Conservation (phyloP, 768 basidiomycete species). For the Panus rudis region DNA sequence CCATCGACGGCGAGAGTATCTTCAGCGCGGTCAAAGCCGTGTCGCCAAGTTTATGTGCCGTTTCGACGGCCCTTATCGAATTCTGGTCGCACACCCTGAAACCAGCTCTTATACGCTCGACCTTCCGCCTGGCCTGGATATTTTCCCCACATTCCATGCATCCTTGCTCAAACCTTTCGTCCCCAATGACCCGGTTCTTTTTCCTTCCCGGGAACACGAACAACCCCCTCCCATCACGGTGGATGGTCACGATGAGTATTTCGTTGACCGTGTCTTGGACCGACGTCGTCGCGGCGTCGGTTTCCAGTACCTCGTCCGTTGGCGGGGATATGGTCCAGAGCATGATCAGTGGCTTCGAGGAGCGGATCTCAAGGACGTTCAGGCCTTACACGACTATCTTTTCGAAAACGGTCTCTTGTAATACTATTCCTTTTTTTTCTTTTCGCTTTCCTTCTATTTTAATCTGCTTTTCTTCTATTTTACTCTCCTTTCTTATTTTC, state of each 20-base stretch:
- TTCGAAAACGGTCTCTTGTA: no score
- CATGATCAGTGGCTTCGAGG: constrained; percentile 25
- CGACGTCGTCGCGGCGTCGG: constrained; percentile 18
- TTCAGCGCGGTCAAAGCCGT: constrained; percentile 12
- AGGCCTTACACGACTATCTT: constrained; percentile 16
- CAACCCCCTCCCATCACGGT: constrained; percentile 20
- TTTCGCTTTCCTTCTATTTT: no score
- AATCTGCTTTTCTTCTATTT: no score
- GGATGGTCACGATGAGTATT: constrained; percentile 21
- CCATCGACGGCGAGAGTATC: constrained; percentile 21
- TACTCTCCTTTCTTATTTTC: no score
- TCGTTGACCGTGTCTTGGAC: constrained; percentile 26
- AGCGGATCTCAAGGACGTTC: constrained; percentile 17
- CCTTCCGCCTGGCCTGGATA: constrained; percentile 10
- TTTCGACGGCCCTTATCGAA: constrained; percentile 22
- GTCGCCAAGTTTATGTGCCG: constrained; percentile 37
- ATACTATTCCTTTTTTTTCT: no score
- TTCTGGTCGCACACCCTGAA: constrained; percentile 10
- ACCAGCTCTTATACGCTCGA: constrained; percentile 16
- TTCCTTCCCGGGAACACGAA: constrained; percentile 24
- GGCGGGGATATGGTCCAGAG: constrained; percentile 24
- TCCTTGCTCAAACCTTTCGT: constrained; percentile 22
- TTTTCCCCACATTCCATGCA: constrained; percentile 30
- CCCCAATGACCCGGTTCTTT: constrained; percentile 30
- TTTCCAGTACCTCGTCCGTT: constrained; percentile 27